Evolutionary conservation across 805 yeast genomes (phyloP), one percentile per base, ranked within the genome.

Genomic region (Ascoidea tarda): DNA sequence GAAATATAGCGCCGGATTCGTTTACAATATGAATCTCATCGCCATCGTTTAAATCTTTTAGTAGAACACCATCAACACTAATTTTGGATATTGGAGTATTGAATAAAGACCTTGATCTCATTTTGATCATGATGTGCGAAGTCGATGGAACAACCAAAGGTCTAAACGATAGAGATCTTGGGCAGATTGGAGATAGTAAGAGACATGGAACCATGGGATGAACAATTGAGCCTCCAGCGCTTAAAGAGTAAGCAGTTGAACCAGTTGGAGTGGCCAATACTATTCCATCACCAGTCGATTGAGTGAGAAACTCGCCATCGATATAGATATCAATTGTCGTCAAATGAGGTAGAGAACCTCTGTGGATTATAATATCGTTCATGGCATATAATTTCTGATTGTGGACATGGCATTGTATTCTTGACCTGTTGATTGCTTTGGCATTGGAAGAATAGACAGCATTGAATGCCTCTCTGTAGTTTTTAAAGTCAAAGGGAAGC

Each of bases 271-370:
- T 86, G 2, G 93, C 76, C 49, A 88, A 73, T 5, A 82, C 78
- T 6, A 90, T 75, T 46, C 98, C 98, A 66, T 91, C 98, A 1
- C 95, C 96, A 0, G 91, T 85, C 5, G 96, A 89, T 51, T 90
- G 78, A 6, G 98, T 91, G 52, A 91, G 69, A 61, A 82, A 84
- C 63, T 85, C 83, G 28, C 87, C 88, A 64, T 90, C 93, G 32
- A 90, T 83, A 58, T 74, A 80, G n/a, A 91, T 82, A 58, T 90
- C 96, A 54, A 91, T 70, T 51, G 85, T 80, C 2, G 93, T 81
- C 57, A 91, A 72, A 61, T 87, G 90, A 1, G 97, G 96, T 38
- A 87, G 79, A 48, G 84, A 80, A 38, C 97, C 97, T 50, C 98
- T 72, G 62, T 91, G 96, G 50, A 91, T 68, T 32, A 84, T 84